These are phyloP conservation scores for Austropuccinia psidii DNA, from an alignment of 1,284 basidiomycete species.

Conservation along the genomic window DNA sequence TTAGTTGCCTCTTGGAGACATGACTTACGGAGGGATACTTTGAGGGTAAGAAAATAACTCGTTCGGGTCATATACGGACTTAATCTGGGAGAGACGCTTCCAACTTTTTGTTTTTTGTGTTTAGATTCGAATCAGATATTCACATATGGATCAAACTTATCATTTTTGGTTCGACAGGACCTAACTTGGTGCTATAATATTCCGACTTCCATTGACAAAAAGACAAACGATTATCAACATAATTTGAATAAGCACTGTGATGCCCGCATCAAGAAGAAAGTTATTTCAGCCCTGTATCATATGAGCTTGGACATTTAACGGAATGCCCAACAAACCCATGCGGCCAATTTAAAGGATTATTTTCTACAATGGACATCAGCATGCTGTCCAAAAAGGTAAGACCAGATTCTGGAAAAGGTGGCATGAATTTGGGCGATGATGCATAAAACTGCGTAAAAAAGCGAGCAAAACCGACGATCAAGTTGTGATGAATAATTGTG, in stretches of 20 bases:
- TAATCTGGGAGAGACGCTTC: conserved; percentile 1
- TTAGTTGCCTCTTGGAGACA: too few relatives aligned
- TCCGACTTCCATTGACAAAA: conserved; percentile 4
- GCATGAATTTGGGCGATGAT: background rate
- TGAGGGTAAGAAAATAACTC: conserved; percentile 17
- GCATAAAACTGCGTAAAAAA: conserved; percentile 1
- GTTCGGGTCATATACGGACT: conserved; percentile 15
- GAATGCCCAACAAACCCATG: conserved; percentile 27
- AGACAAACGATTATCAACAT: conserved; percentile 23
- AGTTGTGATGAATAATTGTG: background rate
- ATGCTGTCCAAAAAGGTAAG: conserved; percentile 8
- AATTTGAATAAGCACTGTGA: conserved; percentile 29
- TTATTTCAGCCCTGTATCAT: too few relatives aligned
- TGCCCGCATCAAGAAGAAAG: background rate
- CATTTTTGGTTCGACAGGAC: background rate
- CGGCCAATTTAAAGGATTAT: conserved; percentile 8
- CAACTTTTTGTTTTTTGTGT: conserved; percentile 3
- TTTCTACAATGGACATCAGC: conserved; percentile 9
- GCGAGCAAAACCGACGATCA: background rate
- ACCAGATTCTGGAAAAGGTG: conserved; percentile 1
- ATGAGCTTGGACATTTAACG: too few relatives aligned
- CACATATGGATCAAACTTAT: background rate
- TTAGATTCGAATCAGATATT: too few relatives aligned
- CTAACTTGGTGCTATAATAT: conserved; percentile 24
- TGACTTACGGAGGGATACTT: background rate